Conservation (phyloP, 345 rosid species). For the Theobroma cacao region DNA sequence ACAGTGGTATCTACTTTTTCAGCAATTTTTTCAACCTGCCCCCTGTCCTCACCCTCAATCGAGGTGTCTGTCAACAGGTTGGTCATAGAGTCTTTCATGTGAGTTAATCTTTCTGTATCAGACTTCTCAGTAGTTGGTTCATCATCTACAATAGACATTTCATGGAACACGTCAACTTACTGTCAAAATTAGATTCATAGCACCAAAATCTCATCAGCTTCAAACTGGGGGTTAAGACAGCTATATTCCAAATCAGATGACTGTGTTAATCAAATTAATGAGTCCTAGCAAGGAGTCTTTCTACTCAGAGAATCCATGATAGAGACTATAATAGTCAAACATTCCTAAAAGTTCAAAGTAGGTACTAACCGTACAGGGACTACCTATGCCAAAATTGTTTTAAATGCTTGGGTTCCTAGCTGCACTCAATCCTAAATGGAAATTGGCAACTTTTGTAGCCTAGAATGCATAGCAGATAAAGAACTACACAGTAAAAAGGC, state of each 20-base stretch:
- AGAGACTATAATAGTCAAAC: background rate
- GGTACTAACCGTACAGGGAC: background rate
- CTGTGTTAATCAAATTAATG: background rate
- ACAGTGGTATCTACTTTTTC: constrained; percentile 19
- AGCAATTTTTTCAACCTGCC: constrained; percentile 19
- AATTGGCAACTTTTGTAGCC: background rate
- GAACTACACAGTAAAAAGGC: background rate
- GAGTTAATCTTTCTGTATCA: constrained; percentile 21
- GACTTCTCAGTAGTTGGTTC: constrained; percentile 24
- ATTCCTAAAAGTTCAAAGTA: background rate
- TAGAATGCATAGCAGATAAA: background rate
- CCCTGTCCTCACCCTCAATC: background rate
- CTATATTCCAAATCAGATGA: background rate
- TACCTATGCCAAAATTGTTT: background rate
- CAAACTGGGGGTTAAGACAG: background rate
- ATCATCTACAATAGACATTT: constrained; percentile 19
- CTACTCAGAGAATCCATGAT: background rate
- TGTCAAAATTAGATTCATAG: background rate
- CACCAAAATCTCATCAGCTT: background rate
- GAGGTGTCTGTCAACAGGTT: constrained; percentile 11
- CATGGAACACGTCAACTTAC: background rate
- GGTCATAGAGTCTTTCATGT: background rate
- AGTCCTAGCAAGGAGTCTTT: background rate
- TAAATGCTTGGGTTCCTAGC: background rate
- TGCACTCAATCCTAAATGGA: background rate